Base-by-base conservation (phyloP, 2,329 filamentous ascomycete genomes). In the Helminthosporium solani region DNA sequence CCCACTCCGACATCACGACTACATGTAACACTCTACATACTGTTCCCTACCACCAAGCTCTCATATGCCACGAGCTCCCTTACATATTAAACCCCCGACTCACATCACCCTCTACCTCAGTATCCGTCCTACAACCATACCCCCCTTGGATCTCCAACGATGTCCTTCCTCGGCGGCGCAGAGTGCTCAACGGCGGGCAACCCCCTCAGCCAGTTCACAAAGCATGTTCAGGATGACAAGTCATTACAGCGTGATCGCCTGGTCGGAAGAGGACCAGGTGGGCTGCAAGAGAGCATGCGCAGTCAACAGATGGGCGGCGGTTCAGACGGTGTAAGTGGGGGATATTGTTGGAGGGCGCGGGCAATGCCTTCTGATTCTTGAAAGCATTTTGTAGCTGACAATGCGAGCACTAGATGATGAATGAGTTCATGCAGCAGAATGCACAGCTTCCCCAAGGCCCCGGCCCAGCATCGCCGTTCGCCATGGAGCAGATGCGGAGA, bases 131-230 rank as follows among this genome's bases (percentile, higher is more conserved):
- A n/a, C n/a, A n/a, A n/a, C n/a, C n/a, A 25, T 9, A 9, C 5
- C 23, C 9, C 23, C 9, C 9, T 25, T 25, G 9, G 5, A 6
- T 25, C 23, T 25, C 5, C 23, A 25, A 6, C 23, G 23, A 97
- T 99, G 92, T 96, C 92, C 44, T 97, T 99, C 72, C 81, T 97
- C 63, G 89, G 90, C 73, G 91, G 92, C 61, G 88, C 92, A 61
- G 94, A 97, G 76, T 99, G 94, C 80, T 97, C 92, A 46, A 95
- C 94, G 52, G 90, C 88, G 56, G 90, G 87, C 66, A 99, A 99
- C 73, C 94, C 95, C 47, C 84, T 99, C 63, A 92, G 89, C 68
- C 94, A 97, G 78, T 95, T 99, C 71, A 90, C 91, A 55, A 99
- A 99, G 74, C 91, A 96, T 72, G 89, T 94, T 46, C 88, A 95